Evolutionary conservation across 805 yeast genomes (phyloP).

Genomic region (Naumovozyma baii): DNA sequence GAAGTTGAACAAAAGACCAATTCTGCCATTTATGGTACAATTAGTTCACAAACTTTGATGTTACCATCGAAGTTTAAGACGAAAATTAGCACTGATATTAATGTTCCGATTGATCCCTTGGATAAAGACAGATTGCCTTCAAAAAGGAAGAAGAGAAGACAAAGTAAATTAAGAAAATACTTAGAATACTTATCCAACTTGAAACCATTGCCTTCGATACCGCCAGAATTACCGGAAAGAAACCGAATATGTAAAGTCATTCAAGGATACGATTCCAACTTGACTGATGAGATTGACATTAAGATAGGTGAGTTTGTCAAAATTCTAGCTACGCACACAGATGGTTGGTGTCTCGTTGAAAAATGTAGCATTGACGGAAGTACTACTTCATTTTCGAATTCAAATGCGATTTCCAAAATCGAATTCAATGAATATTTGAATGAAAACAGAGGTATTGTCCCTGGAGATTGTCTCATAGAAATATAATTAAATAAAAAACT

Average conservation of each 20-base stretch:
- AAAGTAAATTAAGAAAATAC: slow-evolving; percentile 9
- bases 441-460: slow-evolving; percentile 34
- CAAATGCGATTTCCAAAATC: not conserved
- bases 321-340: slow-evolving; percentile 34
- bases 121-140: slow-evolving; percentile 1
- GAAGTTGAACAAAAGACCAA: not conserved
- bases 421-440: slow-evolving; percentile 20
- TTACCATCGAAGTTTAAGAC: not conserved
- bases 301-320: slow-evolving; percentile 27
- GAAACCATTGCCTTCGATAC: slow-evolving; percentile 17
- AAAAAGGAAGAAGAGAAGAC: slow-evolving; percentile 5
- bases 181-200: slow-evolving; percentile 9
- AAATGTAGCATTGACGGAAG: slow-evolving; percentile 25
- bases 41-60: slow-evolving; percentile 5
- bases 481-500: not conserved
- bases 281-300: slow-evolving; percentile 32
- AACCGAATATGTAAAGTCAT: slow-evolving; percentile 15
- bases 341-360: slow-evolving; percentile 38
- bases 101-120: slow-evolving; percentile 3
- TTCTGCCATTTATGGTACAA: slow-evolving; percentile 12
- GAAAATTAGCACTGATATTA: not conserved
- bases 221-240: slow-evolving; percentile 9
- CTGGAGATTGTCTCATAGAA: slow-evolving; percentile 29
- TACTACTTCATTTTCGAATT: slow-evolving; percentile 1
- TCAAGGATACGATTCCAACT: slow-evolving; percentile 22